Base-by-base conservation (phyloP, 805 yeast genomes). In the Nakazawaea populi region DNA sequence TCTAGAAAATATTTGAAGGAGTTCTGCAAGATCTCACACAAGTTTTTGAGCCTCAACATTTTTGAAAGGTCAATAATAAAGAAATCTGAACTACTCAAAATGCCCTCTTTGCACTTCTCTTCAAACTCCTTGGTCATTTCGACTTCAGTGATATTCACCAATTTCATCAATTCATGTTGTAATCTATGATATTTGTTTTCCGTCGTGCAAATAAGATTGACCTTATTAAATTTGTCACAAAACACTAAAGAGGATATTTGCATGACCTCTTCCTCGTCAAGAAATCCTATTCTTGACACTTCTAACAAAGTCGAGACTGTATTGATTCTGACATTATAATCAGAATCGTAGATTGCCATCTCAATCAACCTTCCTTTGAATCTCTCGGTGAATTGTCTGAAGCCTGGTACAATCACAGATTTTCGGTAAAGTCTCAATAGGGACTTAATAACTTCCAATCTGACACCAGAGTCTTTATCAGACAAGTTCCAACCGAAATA, bases 401-500 rank as follows among this genome's bases (percentile, higher is more conserved):
- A 74, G 0, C 90, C 89, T 0, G 84, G 69, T n/a, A 77, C 75
- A 48, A 79, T 68, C 28, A 66, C 63, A 28, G 69, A 67, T 30
- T 67, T 70, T 47, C 64, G 66, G 48, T 52, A 52, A 27, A 82
- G 65, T 58, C 70, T 80, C 10, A 71, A 62, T 42, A 90, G 66
- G 4, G 76, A 73, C 56, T 73, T 79, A 29, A 86, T 61, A 1
- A 82, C 90, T 57, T 87, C 89, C 7, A 73, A 62, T 56, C 96
- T 75, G 1, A 88, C 95, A 3, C 62, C 55, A 9, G 76, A 65
- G 12, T 78, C 75, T 2, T 80, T 71, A 60, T 90, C 97, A n/a
- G 91, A 82, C 41, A 91, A 68, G 35, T 88, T 71, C 95, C 95
- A 87, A 4, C 96, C 96, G 60, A 87, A 75, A 64, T 87, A 88